These are phyloP conservation scores for Pelargonium cotyledonis DNA, from an alignment of 441 rosid species.

Conservation along the genomic window DNA sequence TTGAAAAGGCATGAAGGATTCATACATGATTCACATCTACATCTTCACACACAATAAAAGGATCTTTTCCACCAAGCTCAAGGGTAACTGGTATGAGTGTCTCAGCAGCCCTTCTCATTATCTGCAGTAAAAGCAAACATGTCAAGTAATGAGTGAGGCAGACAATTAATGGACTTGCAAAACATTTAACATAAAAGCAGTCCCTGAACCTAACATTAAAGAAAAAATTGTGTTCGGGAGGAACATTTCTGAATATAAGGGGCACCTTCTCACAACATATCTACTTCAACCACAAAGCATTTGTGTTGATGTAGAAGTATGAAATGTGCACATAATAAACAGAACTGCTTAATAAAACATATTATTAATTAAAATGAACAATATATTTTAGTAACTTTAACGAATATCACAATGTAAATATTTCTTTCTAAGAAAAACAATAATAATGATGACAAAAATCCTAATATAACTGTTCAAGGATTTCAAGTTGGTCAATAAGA, in stretches of 20 bases:
- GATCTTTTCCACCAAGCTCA: constrained; percentile 98
- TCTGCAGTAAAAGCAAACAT: constrained; percentile 42
- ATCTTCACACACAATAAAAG: constrained; percentile 89
- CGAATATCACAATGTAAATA: background rate
- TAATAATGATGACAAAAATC: background rate
- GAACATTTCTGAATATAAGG: background rate
- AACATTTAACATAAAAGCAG: background rate
- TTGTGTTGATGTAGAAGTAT: background rate
- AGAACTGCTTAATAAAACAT: background rate
- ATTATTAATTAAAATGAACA: background rate
- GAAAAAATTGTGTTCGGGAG: background rate
- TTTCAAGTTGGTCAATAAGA: background rate
- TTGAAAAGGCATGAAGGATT: constrained; percentile 13
- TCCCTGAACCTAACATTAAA: background rate
- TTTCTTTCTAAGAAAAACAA: background rate
- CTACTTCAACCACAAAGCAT: background rate
- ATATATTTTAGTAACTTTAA: background rate
- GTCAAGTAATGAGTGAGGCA: constrained; percentile 8
- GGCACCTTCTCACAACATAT: background rate
- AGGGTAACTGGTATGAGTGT: constrained; percentile 81
- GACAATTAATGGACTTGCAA: background rate
- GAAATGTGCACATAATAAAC: background rate
- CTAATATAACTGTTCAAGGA: background rate
- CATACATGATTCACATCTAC: constrained; percentile 73
- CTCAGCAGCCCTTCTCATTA: constrained; percentile 84